These are phyloP conservation scores for Taphrina communis DNA, from an alignment of 1,139 yeast genomes.

Conservation along the genomic window DNA sequence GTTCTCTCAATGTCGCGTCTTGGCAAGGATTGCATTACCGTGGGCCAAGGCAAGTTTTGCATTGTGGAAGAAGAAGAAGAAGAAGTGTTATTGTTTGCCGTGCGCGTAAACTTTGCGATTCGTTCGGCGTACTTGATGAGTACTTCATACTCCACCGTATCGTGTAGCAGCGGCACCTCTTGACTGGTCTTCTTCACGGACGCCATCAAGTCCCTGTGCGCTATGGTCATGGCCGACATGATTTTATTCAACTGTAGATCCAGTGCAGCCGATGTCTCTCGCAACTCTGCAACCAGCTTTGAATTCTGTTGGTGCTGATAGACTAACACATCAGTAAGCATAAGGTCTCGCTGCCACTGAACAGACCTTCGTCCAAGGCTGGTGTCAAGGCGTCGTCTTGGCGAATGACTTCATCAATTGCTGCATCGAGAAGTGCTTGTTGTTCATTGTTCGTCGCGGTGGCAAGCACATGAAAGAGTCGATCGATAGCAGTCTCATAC, in stretches of 20 bases:
- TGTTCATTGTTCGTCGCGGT: not conserved
- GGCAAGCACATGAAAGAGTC: conserved; percentile 9
- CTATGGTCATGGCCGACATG: conserved; percentile 16
- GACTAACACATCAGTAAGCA: not conserved
- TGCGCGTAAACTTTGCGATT: conserved; percentile 14
- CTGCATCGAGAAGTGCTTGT: not conserved
- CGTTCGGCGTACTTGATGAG: conserved; percentile 30
- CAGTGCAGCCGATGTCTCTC: not conserved
- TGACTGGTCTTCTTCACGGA: conserved; percentile 6
- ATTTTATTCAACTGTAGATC: conserved; percentile 4
- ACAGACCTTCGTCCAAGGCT: conserved; percentile 22
- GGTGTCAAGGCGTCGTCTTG: conserved; percentile 9
- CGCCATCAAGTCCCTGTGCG: conserved; percentile 5
- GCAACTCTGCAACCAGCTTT: conserved; percentile 2
- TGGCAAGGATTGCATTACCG: not conserved
- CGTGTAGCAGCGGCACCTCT: conserved; percentile 13
- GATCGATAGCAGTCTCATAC: conserved; percentile 15
- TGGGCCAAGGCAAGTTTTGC: conserved; percentile 27
- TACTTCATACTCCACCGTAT: conserved; percentile 12
- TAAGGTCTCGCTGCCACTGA: too few relatives aligned
- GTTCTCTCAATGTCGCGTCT: too few relatives aligned
- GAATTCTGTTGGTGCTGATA: conserved; percentile 20
- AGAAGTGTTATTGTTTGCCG: not conserved
- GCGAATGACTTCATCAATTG: conserved; percentile 13
- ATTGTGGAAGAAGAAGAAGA: not conserved